Evolutionary conservation across 2,329 filamentous ascomycete genomes (phyloP).

Genomic region (Cephalotrichum gorgonifer): DNA sequence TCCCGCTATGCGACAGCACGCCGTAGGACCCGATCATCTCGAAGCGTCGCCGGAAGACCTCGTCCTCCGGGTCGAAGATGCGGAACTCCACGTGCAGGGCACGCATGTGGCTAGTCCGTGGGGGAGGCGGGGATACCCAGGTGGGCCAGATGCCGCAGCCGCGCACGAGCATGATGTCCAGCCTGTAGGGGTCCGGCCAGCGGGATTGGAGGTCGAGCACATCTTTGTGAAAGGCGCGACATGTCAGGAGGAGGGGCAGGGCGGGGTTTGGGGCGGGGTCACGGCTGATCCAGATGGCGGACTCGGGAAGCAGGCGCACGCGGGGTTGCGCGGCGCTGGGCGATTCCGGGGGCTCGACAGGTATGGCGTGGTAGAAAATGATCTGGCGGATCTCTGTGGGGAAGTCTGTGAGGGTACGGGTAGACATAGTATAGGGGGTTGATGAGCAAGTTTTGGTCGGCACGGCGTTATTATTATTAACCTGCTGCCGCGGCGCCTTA

Average conservation of each 20-base stretch:
- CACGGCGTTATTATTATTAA: no score
- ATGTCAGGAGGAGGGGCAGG: not conserved
- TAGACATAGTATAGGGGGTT: no score
- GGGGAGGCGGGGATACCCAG: constrained; percentile 10
- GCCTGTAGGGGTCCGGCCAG: constrained; percentile 7
- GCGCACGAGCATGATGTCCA: constrained; percentile 12
- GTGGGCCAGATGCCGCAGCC: constrained; percentile 12
- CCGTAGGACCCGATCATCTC: not conserved
- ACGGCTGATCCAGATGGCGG: not conserved
- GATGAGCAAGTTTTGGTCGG: no score
- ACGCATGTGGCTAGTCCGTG: constrained; percentile 7
- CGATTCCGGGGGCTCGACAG: not conserved
- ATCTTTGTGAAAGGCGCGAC: constrained; percentile 6
- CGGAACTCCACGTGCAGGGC: constrained; percentile 10
- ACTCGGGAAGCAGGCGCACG: not conserved
- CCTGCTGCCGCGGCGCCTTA: no score
- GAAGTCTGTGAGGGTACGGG: not conserved
- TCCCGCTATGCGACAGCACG: not conserved
- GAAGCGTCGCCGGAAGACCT: constrained; percentile 1
- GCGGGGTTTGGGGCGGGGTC: not conserved
- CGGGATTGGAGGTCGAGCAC: constrained; percentile 8
- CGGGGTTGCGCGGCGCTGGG: not conserved
- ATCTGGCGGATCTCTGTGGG: not conserved
- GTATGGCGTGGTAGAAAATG: not conserved
- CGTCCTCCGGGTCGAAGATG: constrained; percentile 10